These are phyloP conservation scores for Silene vulgaris DNA, from an alignment of 179 eudicot species.

Conservation along the genomic window DNA sequence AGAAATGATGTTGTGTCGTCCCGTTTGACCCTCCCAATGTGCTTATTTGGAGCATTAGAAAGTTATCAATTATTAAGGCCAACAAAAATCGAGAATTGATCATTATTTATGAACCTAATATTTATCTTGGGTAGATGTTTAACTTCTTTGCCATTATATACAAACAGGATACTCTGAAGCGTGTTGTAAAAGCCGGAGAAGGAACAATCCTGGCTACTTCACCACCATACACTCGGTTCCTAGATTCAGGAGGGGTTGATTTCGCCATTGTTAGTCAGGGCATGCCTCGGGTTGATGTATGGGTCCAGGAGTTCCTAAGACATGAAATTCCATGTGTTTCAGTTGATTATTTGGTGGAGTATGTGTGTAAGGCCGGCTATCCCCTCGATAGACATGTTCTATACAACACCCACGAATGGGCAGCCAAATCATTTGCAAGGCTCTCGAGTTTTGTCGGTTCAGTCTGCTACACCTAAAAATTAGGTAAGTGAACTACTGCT, in stretches of 20 bases:
- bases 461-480: slow-evolving; percentile 32
- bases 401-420: slow-evolving; percentile 72
- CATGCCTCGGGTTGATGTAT: slow-evolving; percentile 69
- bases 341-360: slow-evolving; percentile 86
- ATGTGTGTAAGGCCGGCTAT: slow-evolving; percentile 89
- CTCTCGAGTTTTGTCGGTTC: slow-evolving; percentile 43
- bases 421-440: slow-evolving; percentile 57
- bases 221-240: slow-evolving; percentile 82
- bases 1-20: neutral
- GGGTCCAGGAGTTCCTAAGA: slow-evolving; percentile 84
- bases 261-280: slow-evolving; percentile 79
- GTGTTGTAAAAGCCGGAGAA: slow-evolving; percentile 88
- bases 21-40: neutral
- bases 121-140: neutral
- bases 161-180: slow-evolving; percentile 79
- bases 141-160: neutral
- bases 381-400: slow-evolving; percentile 73
- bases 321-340: slow-evolving; percentile 72
- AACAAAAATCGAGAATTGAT: neutral
- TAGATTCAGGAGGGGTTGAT: slow-evolving; percentile 61
- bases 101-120: neutral
- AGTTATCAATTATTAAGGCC: neutral
- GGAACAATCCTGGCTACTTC: slow-evolving; percentile 93
- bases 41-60: neutral
- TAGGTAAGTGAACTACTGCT: slow-evolving; percentile 49